phyloP scores from a whole-genome alignment of 2,329 filamentous ascomycete species.

The Beauveria bassiana region DNA sequence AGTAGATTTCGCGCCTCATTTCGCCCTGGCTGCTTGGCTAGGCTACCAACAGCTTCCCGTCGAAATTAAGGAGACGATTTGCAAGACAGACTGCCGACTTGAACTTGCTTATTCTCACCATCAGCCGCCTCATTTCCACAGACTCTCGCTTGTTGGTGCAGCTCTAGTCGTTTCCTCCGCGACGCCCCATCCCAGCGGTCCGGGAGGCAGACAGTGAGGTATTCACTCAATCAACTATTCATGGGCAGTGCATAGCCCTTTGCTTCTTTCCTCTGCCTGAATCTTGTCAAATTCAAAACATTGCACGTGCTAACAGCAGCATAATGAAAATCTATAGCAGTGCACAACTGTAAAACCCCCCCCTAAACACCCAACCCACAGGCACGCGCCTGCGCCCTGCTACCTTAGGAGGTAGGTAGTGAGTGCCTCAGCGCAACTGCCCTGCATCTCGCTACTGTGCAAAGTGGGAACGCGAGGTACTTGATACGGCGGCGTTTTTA shows the following conservation, averaged over 20 bases:
- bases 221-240: too few species aligned
- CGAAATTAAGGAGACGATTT: not conserved
- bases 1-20: not conserved
- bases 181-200: not conserved
- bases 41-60: not conserved
- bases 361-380: slow-evolving; percentile 1
- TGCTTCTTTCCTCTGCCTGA: too few species aligned
- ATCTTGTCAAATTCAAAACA: too few species aligned
- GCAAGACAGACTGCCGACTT: not conserved
- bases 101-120: not conserved
- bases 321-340: too few species aligned
- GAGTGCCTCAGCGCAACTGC: not conserved
- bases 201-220: not conserved
- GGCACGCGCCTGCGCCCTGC: not conserved
- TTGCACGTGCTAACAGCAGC: too few species aligned
- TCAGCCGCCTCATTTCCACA: not conserved
- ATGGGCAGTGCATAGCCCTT: too few species aligned
- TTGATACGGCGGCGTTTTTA: not conserved
- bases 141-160: not conserved
- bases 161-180: not conserved
- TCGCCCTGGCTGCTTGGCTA: not conserved
- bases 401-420: not conserved
- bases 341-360: not conserved
- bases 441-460: not conserved
- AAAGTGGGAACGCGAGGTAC: slow-evolving; percentile 1